phyloP scores from a whole-genome alignment of 176 grass and related monocot species.

The Urochloa ruziziensis region DNA sequence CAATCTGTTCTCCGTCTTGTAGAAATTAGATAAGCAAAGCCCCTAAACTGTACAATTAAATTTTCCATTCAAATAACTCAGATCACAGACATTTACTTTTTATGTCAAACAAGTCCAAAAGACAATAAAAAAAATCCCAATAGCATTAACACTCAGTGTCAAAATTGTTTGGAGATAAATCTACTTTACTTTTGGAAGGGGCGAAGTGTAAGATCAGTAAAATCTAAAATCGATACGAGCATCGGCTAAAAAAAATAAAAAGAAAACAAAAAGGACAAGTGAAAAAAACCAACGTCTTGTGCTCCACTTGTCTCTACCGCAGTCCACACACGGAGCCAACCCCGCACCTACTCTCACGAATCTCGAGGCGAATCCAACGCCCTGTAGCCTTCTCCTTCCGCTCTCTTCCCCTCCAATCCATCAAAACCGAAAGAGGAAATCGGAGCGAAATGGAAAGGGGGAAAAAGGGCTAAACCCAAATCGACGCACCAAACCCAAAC shows the following conservation, averaged over 20 bases:
- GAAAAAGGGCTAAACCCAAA: slow-evolving; percentile 43
- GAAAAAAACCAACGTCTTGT: slow-evolving; percentile 9
- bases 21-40: neutral
- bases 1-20: neutral
- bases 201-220: neutral
- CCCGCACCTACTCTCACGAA: slow-evolving; percentile 14
- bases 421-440: neutral
- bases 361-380: slow-evolving; percentile 32
- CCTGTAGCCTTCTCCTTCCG: neutral
- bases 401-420: neutral
- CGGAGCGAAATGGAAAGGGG: slow-evolving; percentile 7
- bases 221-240: neutral
- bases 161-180: neutral
- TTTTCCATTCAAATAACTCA: neutral
- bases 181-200: neutral
- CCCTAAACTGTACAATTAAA: neutral
- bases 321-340: slow-evolving; percentile 2
- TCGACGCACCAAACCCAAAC: slow-evolving; percentile 47
- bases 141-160: no score
- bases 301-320: slow-evolving; percentile 41
- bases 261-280: neutral
- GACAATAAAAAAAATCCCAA: neutral
- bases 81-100: neutral
- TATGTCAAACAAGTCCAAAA: neutral
- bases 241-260: neutral